Base-by-base conservation (phyloP, 176 grass and related monocot genomes). In the Aegilops speltoides region DNA sequence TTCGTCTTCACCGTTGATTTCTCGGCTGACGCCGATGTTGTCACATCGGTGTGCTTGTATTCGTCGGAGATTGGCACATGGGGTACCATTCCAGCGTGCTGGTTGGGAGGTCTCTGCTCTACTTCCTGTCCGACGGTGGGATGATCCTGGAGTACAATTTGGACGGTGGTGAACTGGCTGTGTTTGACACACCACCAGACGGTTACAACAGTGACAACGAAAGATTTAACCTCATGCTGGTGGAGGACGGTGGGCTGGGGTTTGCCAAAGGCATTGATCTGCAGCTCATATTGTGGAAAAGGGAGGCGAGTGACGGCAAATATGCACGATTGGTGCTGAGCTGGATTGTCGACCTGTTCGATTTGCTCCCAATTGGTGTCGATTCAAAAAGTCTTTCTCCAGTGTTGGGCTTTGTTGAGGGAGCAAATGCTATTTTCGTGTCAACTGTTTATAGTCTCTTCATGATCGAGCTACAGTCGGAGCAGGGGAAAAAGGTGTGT, bases 391-490 rank as follows among this genome's bases (percentile, higher is more conserved):
- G 1, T 52, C 15, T 37, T 37, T 37, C n/a, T n/a, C 6, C 6
- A 8, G 38, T 73, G 38, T 15, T 73, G 12, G 70, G 37, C 70
- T 73, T 45, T 73, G 38, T 38, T 1, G 70, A 73, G 70, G 37
- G 70, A 25, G 70, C 38, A 24, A 73, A 73, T 43, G 70, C n/a
- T 40, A 73, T 73, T 45, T 45, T 73, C n/a, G 37, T 73, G n/a
- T 16, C 0, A n/a, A 73, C 38, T 7, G 2, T 0, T 15, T 1
- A 0, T 26, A 40, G 38, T 40, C 38, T 45, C 70, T 73, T 8
- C 38, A 16, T 73, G 70, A 45, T 73, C n/a, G 12, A 45, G 22
- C 70, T 73, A 4, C 12, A 45, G 2, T 25, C 37, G 13, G 12
- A 45, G n/a, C 10, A 23, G 38, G 38, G 12, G 20, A 8, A 23